Evolutionary conservation across 306 rosid species (phyloP), one percentile per base, ranked within the genome.

Genomic region (Prunus mongolica): DNA sequence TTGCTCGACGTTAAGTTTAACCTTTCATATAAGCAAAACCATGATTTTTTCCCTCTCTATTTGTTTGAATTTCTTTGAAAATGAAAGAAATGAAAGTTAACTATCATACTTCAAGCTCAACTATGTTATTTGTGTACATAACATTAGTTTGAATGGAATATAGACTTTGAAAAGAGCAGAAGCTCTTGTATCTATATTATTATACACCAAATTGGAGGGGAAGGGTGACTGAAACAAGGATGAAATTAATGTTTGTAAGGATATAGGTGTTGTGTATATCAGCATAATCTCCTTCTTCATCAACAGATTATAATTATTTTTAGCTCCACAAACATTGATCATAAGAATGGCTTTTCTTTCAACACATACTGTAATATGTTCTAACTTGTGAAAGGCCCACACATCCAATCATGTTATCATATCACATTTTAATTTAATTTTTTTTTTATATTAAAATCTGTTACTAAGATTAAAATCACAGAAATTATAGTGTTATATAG

Each of bases 401-500:
- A 74, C 15, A 74, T 74, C 77, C 60, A 74, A 61, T 74, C 77
- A 74, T 27, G 77, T 22, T 73, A 45, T 45, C 8, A 73, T 38
- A 38, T 15, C 57, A 60, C 57, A 27, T 9, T 45, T 44, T 5
- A 30, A 3, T n/a, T n/a, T n/a, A 28, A 3, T 0, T 24, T 3
- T 30, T 30, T 30, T 3, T 30, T 0, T 30, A 3, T 30, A 30
- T 34, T 34, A 34, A 34, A 34, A 34, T 34, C 41, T 34, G 41
- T 34, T 18, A 28, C n/a, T 8, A 58, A 38, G 51, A 66, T 60
- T 62, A 46, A 12, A 58, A 16, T 16, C 14, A 72, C 56, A 44
- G 49, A 72, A 56, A 45, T 32, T 13, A 20, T 73, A 45, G 8
- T 14, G 8, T 16, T 58, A 45, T 10, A 10, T 10, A 10, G 6